Evolutionary conservation across 2,329 filamentous ascomycete genomes (phyloP).

Genomic region (Colletotrichum orchidophilum): DNA sequence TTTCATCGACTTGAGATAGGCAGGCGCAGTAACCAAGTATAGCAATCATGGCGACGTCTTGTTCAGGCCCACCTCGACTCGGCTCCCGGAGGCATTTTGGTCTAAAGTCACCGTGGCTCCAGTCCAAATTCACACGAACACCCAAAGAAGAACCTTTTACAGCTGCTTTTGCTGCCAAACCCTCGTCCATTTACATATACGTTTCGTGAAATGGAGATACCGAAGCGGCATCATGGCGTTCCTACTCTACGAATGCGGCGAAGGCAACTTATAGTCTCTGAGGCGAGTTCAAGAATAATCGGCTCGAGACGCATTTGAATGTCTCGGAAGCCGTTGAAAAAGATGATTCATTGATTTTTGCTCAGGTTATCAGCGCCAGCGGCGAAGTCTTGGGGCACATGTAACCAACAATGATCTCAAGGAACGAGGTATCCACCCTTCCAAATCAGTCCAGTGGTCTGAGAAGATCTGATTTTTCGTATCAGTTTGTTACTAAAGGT

Average conservation of each 20-base stretch:
- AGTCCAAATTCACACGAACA: conserved; percentile 35
- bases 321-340: conserved; percentile 37
- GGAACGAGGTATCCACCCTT: neutral
- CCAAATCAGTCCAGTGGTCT: neutral
- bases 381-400: neutral
- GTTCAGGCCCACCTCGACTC: conserved; percentile 36
- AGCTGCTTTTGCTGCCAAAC: conserved; percentile 37
- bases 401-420: neutral
- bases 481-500: neutral
- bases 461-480: neutral
- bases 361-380: neutral
- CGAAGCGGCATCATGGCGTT: conserved; percentile 56
- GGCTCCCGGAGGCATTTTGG: conserved; percentile 27
- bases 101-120: conserved; percentile 39
- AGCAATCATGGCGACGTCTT: conserved; percentile 36
- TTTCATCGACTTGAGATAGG: conserved; percentile 60
- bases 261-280: conserved; percentile 45
- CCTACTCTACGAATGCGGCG: conserved; percentile 50
- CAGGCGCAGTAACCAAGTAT: conserved; percentile 59
- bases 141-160: conserved; percentile 37
- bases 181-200: conserved; percentile 45
- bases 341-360: neutral
- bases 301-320: conserved; percentile 55
- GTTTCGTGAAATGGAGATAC: conserved; percentile 66
- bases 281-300: conserved; percentile 48